Conservation (phyloP, 2,329 filamentous ascomycete genomes). For the Hymenoscyphus repandus region DNA sequence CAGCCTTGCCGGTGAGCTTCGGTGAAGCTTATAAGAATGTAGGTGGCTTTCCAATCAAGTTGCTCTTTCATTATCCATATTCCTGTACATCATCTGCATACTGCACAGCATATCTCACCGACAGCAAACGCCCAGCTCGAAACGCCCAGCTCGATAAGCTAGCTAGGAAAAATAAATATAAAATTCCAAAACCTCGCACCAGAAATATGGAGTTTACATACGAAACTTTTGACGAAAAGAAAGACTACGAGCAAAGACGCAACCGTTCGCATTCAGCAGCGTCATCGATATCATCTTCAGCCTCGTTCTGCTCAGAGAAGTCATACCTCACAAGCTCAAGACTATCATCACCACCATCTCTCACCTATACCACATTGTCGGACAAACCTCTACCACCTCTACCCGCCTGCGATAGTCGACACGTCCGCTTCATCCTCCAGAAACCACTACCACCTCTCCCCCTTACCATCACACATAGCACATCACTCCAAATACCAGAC, state of each 20-base stretch:
- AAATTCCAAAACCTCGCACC: no score
- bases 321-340: background rate
- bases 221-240: conserved; percentile 5
- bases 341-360: background rate
- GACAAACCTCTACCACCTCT: background rate
- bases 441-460: background rate
- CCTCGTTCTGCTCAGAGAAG: background rate
- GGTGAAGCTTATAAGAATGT: conserved; percentile 4
- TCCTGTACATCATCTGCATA: background rate
- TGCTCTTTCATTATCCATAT: background rate
- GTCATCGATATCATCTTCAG: background rate
- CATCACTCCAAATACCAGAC: background rate
- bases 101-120: background rate
- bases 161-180: no score
- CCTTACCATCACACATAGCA: background rate
- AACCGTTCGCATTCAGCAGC: background rate
- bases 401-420: background rate
- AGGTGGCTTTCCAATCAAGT: conserved; percentile 1
- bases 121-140: no score
- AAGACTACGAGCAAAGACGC: conserved; percentile 6
- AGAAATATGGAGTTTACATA: background rate
- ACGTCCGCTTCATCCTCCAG: conserved; percentile 1
- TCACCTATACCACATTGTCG: background rate
- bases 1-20: background rate
- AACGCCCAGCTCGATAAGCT: no score